These are phyloP conservation scores for Pseudonitzschia multiseries DNA, from an alignment of 108 stramenopile species.

Conservation along the genomic window DNA sequence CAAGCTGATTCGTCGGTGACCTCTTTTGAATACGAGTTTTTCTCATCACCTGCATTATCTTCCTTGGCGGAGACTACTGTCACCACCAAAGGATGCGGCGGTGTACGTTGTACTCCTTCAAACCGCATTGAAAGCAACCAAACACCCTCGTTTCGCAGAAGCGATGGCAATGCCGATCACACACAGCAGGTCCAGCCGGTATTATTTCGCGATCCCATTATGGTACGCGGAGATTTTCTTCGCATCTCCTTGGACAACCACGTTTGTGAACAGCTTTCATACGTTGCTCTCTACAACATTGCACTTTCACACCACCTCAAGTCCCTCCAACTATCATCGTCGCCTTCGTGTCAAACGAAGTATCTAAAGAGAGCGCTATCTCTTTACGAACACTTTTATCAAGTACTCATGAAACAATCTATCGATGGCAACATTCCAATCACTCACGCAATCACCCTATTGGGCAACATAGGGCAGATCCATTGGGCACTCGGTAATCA, in stretches of 20 bases:
- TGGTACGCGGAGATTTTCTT: conserved; percentile 6
- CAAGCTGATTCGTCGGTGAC: background rate
- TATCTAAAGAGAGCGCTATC: conserved; percentile 29
- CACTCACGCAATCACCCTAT: conserved; percentile 33
- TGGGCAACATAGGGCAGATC: conserved; percentile 38
- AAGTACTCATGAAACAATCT: conserved; percentile 18
- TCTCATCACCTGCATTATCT: background rate
- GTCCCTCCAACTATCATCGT: conserved; percentile 9
- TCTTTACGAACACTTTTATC: conserved; percentile 26
- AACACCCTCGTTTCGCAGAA: background rate
- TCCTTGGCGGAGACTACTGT: conserved; percentile 14
- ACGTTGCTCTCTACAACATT: conserved; percentile 28
- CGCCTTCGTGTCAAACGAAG: conserved; percentile 4
- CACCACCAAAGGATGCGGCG: background rate
- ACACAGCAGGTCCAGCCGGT: background rate
- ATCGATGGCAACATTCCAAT: conserved; percentile 7
- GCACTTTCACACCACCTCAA: conserved; percentile 32
- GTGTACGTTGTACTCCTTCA: background rate
- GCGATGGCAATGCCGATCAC: background rate
- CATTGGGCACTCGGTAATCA: conserved; percentile 26
- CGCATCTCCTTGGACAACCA: background rate
- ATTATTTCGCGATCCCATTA: conserved; percentile 30
- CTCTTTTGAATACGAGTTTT: conserved; percentile 20
- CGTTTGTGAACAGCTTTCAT: conserved; percentile 21
- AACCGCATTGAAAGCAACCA: background rate